phyloP scores from a whole-genome alignment of 352 stramenopile genomes.

The Pythium sp. region DNA sequence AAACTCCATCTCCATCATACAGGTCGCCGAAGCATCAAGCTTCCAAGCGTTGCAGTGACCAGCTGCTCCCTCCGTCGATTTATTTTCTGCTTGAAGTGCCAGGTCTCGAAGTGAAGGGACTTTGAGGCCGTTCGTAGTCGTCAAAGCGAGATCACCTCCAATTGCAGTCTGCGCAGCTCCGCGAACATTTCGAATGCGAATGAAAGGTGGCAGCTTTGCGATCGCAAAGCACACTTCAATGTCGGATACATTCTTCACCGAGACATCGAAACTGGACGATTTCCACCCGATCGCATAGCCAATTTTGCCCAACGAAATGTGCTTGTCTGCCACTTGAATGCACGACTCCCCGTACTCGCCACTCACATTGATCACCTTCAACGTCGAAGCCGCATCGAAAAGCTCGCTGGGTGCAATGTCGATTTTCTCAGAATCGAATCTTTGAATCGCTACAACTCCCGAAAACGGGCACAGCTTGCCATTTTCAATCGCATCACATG shows the following conservation, averaged over 20 bases:
- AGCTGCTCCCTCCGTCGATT: slow-evolving; percentile 6
- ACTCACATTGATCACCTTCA: slow-evolving; percentile 59
- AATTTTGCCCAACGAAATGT: slow-evolving; percentile 75
- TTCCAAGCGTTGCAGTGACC: slow-evolving; percentile 40
- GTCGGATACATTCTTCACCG: slow-evolving; percentile 69
- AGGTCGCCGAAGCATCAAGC: slow-evolving; percentile 40
- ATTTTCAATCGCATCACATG: slow-evolving; percentile 49
- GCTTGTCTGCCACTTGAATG: slow-evolving; percentile 51
- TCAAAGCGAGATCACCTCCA: slow-evolving; percentile 11
- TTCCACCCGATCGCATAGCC: slow-evolving; percentile 78
- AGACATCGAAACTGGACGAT: slow-evolving; percentile 61
- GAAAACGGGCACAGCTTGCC: slow-evolving; percentile 56
- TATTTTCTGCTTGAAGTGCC: slow-evolving; percentile 36
- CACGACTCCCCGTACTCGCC: slow-evolving; percentile 65
- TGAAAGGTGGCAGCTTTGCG: slow-evolving; percentile 48
- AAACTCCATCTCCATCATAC: slow-evolving; percentile 69
- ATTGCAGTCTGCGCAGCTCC: slow-evolving; percentile 31
- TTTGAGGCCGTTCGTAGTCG: not conserved
- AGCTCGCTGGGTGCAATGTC: slow-evolving; percentile 13
- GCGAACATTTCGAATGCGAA: slow-evolving; percentile 42
- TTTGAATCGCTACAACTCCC: slow-evolving; percentile 77
- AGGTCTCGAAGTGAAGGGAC: slow-evolving; percentile 43
- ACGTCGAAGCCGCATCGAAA: slow-evolving; percentile 45
- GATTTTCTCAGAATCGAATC: slow-evolving; percentile 31
- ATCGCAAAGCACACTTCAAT: slow-evolving; percentile 58